Conservation (phyloP, 1,284 basidiomycete species). For the Microbotryomycetes sp. region DNA sequence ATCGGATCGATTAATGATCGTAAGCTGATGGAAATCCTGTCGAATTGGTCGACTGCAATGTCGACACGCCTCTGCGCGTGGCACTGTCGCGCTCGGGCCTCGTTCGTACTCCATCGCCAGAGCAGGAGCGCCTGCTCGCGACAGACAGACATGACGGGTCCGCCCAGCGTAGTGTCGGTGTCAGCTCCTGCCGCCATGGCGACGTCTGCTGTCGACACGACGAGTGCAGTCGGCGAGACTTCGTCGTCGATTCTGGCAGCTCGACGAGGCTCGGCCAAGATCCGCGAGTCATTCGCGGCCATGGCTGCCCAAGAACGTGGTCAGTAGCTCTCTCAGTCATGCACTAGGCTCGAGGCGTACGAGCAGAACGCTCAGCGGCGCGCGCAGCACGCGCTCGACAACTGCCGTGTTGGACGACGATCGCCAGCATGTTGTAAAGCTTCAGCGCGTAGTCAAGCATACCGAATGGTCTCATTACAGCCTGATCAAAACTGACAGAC, state of each 20-base stretch:
- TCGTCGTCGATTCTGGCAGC: not conserved
- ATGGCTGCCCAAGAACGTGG: slow-evolving; percentile 18
- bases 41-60: no score
- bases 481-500: not conserved
- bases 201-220: not conserved
- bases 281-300: slow-evolving; percentile 10
- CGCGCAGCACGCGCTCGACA: not conserved
- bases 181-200: not conserved
- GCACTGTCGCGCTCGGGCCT: no score
- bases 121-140: no score
- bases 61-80: no score
- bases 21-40: no score
- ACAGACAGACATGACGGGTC: not conserved
- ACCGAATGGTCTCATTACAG: not conserved
- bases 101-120: no score
- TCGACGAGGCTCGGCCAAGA: not conserved
- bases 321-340: not conserved
- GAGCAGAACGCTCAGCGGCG: no score
- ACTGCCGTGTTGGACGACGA: not conserved
- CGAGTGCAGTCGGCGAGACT: not conserved
- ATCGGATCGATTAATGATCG: no score
- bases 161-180: not conserved
- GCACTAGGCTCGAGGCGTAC: no score
- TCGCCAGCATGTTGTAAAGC: not conserved
- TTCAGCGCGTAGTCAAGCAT: not conserved